Evolutionary conservation across 1,284 basidiomycete genomes (phyloP), one percentile per base, ranked within the genome.

Genomic region (Cutaneotrichosporon sp.): DNA sequence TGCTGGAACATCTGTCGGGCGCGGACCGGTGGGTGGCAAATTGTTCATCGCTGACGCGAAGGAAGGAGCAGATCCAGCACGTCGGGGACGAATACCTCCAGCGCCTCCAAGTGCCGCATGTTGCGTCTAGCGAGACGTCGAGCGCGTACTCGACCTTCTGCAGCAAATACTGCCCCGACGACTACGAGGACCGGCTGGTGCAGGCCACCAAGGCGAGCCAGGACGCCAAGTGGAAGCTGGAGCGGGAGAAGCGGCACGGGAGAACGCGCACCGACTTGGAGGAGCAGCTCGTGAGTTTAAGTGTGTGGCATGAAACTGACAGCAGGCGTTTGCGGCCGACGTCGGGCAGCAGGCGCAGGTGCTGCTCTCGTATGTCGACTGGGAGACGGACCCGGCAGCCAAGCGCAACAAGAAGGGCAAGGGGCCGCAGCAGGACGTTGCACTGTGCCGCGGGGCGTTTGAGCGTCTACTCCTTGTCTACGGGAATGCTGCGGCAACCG

Each of bases 61-160:
- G 76, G 14, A 47, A 58, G 6, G 62, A 69, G 22, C 69, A 76
- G n/a, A 60, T 76, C 18, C 62, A 69, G 38, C 56, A 64, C 6
- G 68, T 82, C 11, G 75, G 81, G 54, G 54, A 68, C 1, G 53
- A 76, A 6, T 81, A 74, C 62, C 62, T 76, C 16, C 69, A 76
- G 10, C 75, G 81, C 4, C 66, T 82, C 14, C 60, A 67, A 8
- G 69, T 68, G 0, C 79, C 81, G 6, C 81, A 82, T 57, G 53
- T 74, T 3, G 68, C 70, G 11, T 83, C 88, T 57, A 89, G 91
- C 42, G 85, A 89, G 20, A 94, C 92, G 0, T 88, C 89, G 59
- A 87, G 91, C 69, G 82, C 85, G 2, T 97, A 94, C 75, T 95
- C 93, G 2, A 85, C 87, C 0, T 95, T 95, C 78, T 90, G 91